phyloP scores from a whole-genome alignment of 805 yeast species.

The Myxozyma vanderwaltii region DNA sequence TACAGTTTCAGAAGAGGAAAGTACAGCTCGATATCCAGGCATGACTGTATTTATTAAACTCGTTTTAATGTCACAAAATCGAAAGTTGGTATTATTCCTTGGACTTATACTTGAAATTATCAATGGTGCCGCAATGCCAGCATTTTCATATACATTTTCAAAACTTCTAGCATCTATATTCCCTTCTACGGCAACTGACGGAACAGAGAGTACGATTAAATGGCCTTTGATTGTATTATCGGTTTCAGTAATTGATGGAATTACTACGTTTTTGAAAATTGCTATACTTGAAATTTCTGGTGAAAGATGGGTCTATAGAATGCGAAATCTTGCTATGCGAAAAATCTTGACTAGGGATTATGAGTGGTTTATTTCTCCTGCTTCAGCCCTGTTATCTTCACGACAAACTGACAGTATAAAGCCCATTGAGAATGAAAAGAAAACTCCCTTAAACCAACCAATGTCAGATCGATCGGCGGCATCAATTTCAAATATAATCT shows the following conservation, averaged over 20 bases:
- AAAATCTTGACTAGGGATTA: slow-evolving; percentile 55
- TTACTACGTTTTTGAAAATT: slow-evolving; percentile 54
- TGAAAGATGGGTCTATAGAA: slow-evolving; percentile 63
- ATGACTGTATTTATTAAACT: not conserved
- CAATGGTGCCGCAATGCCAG: slow-evolving; percentile 69
- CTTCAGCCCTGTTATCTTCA: not conserved
- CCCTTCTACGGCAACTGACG: slow-evolving; percentile 43
- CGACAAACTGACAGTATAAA: not conserved
- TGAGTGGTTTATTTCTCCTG: slow-evolving; percentile 48
- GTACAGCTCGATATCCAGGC: not conserved
- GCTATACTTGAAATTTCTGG: slow-evolving; percentile 58
- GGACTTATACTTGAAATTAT: slow-evolving; percentile 59
- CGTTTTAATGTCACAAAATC: slow-evolving; percentile 5
- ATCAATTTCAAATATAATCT: slow-evolving; percentile 54
- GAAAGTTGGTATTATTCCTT: slow-evolving; percentile 37
- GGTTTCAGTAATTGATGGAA: slow-evolving; percentile 66
- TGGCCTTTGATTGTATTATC: slow-evolving; percentile 73
- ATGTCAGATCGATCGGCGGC: slow-evolving; percentile 1
- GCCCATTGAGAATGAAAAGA: not conserved
- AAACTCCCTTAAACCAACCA: not conserved
- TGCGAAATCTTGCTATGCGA: slow-evolving; percentile 55
- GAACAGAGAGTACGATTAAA: slow-evolving; percentile 39
- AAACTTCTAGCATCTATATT: slow-evolving; percentile 66
- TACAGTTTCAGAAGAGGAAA: not conserved
- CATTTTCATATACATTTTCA: slow-evolving; percentile 78